Percentiles rank a stretch among this genome's conserved stretches.
These are phyloP conservation scores for Chlorella ohadii DNA, from an alignment of 139 green algal genomes.

Conservation along the genomic window DNA sequence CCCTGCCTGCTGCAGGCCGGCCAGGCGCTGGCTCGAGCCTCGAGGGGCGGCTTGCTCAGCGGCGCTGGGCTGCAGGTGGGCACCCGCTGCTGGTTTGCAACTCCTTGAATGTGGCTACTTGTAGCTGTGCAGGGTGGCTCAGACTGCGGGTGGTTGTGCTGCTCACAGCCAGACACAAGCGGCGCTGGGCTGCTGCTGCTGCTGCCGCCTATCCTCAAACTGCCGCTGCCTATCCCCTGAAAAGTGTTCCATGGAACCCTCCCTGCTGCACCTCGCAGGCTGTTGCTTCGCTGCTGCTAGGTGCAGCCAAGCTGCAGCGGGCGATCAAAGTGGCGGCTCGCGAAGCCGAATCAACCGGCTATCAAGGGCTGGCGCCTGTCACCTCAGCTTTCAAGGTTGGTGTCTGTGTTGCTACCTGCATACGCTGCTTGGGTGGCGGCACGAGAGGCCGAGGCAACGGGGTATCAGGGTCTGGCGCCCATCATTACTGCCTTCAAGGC, in stretches of 20 bases:
- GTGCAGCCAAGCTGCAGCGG: slow-evolving; percentile 48
- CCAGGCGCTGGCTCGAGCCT: slow-evolving; percentile 60
- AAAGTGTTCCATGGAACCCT: too few relatives aligned
- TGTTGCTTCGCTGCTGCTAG: slow-evolving; percentile 48
- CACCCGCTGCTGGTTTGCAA: too few relatives aligned
- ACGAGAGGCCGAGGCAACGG: slow-evolving; percentile 24
- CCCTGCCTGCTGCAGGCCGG: slow-evolving; percentile 34
- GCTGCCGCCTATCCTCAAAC: too few relatives aligned
- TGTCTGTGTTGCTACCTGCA: neutral
- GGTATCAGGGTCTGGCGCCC: slow-evolving; percentile 1
- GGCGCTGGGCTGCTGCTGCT: too few relatives aligned
- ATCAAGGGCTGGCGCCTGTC: slow-evolving; percentile 11
- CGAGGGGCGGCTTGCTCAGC: slow-evolving; percentile 69
- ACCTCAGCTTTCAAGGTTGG: slow-evolving; percentile 12
- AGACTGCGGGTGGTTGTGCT: too few relatives aligned
- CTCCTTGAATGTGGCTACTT: too few relatives aligned
- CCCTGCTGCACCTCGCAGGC: neutral
- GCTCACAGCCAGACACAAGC: too few relatives aligned
- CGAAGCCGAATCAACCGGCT: slow-evolving; percentile 21
- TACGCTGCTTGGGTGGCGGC: slow-evolving; percentile 8
- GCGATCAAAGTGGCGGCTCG: slow-evolving; percentile 30
- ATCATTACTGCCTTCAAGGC: slow-evolving; percentile 22
- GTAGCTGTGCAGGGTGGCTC: too few relatives aligned
- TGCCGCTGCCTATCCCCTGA: too few relatives aligned
- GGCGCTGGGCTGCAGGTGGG: slow-evolving; percentile 39